These are phyloP conservation scores for Rubus parviflorus DNA, from an alignment of 306 rosid species.

Conservation along the genomic window DNA sequence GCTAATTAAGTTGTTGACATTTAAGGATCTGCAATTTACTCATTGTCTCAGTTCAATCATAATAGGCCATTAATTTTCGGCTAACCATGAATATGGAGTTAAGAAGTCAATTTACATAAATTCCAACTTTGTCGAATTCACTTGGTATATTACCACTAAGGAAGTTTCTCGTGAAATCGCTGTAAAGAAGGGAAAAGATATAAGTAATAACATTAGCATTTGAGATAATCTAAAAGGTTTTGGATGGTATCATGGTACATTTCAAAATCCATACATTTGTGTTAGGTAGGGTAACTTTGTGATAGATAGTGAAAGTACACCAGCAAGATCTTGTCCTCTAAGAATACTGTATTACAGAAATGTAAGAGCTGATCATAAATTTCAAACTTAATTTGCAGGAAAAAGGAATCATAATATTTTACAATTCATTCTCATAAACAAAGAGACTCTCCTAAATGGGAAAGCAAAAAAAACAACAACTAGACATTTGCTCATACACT, in stretches of 20 bases:
- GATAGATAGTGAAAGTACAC: conserved; percentile 2
- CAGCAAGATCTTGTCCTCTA: conserved; percentile 6
- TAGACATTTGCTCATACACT: no score
- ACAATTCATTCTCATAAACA: no score
- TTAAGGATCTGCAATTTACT: neutral
- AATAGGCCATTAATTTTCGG: neutral
- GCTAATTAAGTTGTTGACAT: conserved; percentile 27
- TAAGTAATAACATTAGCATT: neutral
- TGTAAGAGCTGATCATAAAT: neutral
- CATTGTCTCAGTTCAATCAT: neutral
- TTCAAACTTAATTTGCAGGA: neutral
- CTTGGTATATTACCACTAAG: conserved; percentile 16
- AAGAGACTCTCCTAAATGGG: no score
- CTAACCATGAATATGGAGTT: neutral
- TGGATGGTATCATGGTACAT: neutral
- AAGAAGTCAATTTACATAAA: neutral
- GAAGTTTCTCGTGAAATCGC: conserved; percentile 14
- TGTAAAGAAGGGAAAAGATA: neutral
- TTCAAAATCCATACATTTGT: neutral
- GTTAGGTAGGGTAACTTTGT: conserved; percentile 5
- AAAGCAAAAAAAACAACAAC: no score
- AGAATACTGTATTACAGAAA: neutral
- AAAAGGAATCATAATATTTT: no score
- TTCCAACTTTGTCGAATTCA: conserved; percentile 1
- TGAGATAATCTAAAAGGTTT: neutral